Conservation (phyloP, 495 filamentous ascomycete species). For the Jackrogersella multiformis region DNA sequence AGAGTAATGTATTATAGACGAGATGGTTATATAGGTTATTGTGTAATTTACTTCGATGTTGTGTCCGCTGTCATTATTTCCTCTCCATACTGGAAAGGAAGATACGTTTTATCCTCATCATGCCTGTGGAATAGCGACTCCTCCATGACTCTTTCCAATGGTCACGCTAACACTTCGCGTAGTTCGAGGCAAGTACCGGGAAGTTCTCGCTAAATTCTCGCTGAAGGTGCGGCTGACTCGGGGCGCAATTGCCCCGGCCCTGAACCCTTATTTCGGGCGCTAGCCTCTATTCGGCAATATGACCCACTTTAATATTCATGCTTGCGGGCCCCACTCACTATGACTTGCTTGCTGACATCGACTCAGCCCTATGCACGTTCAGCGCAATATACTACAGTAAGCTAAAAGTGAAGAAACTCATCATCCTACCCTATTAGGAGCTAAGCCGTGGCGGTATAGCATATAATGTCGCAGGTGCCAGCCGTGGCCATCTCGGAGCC, state of each 20-base stretch:
- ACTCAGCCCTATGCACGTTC: background rate
- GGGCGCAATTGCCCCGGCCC: constrained; percentile 19
- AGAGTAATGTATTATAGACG: too few relatives aligned
- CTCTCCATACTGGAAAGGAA: background rate
- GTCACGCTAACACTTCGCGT: background rate
- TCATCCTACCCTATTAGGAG: background rate
- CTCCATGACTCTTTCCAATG: background rate
- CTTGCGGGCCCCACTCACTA: constrained; percentile 2
- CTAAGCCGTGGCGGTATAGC: background rate
- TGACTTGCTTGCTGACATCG: background rate
- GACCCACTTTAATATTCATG: background rate
- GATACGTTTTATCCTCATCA: constrained; percentile 2
- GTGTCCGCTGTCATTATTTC: background rate
- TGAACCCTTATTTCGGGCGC: background rate
- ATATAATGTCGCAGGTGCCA: constrained; percentile 16
- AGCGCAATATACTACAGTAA: too few relatives aligned
- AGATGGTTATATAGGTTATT: too few relatives aligned
- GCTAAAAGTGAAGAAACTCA: too few relatives aligned
- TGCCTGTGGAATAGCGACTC: background rate
- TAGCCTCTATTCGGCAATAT: constrained; percentile 18
- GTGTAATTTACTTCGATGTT: too few relatives aligned
- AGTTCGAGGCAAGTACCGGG: background rate
- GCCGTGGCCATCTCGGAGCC: background rate
- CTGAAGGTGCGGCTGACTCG: constrained; percentile 11
- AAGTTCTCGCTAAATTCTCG: constrained; percentile 26